Conservation (phyloP, 306 rosid genomes). For the Lithocarpus polystachyus region DNA sequence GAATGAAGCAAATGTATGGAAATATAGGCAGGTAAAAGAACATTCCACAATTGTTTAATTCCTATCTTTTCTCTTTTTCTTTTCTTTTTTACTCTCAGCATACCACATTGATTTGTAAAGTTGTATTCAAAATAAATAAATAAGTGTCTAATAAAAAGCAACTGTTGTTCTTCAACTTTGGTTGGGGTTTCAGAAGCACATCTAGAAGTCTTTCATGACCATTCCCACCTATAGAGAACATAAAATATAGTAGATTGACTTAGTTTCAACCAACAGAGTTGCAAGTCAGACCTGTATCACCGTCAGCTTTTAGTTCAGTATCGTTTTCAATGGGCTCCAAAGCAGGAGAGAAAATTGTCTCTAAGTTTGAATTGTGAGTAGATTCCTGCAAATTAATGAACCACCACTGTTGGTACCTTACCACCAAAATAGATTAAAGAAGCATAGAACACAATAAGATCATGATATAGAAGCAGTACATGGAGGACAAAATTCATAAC, state of each 20-base stretch:
- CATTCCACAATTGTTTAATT: not conserved
- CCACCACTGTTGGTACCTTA: conserved; percentile 2
- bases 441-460: not conserved
- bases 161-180: not conserved
- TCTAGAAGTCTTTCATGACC: not conserved
- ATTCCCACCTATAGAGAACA: not conserved
- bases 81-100: not conserved
- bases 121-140: not conserved
- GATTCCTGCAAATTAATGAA: conserved; percentile 50
- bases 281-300: conserved; percentile 48
- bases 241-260: not conserved
- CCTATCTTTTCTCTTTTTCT: not conserved
- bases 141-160: not conserved
- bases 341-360: conserved; percentile 78
- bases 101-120: not conserved
- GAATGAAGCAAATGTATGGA: not conserved
- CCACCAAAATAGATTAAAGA: not conserved
- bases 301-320: conserved; percentile 40
- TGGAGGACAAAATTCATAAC: not conserved
- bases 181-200: not conserved
- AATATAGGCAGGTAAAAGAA: not conserved
- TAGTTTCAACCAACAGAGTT: not conserved
- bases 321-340: conserved; percentile 50
- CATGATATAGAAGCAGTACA: not conserved
- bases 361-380: conserved; percentile 39